Conservation (phyloP, 768 basidiomycete species). For the Grammothele lineata region DNA sequence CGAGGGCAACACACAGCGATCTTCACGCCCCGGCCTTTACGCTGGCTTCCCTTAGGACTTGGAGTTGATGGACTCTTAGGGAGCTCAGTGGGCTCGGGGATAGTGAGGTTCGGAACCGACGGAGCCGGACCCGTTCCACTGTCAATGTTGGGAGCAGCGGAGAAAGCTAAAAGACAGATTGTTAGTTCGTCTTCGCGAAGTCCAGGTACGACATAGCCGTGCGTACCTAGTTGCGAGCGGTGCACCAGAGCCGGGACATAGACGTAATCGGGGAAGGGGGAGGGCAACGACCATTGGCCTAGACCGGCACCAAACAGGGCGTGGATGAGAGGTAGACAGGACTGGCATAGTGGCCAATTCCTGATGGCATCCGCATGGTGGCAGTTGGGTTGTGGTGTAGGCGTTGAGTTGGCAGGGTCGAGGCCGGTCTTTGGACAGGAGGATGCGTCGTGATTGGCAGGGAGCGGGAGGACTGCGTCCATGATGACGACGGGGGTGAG, state of each 20-base stretch:
- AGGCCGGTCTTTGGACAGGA: no score
- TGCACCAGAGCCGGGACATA: slow-evolving; percentile 2
- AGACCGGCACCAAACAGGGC: neutral
- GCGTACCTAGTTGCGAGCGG: slow-evolving; percentile 4
- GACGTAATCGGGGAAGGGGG: slow-evolving; percentile 4
- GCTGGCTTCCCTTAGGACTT: neutral
- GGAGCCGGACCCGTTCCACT: no score
- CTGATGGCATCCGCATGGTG: neutral
- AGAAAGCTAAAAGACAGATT: no score
- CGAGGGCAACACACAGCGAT: neutral
- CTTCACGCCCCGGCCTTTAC: slow-evolving; percentile 4
- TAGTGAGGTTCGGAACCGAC: no score
- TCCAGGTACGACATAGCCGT: no score
- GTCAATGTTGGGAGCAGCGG: no score
- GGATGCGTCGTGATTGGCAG: neutral
- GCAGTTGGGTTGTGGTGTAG: neutral
- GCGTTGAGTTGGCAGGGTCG: no score
- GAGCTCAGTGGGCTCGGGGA: no score
- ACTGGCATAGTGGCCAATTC: neutral
- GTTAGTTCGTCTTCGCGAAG: no score
- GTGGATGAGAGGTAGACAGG: neutral
- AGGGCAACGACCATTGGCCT: neutral
- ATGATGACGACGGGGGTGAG: slow-evolving; percentile 2
- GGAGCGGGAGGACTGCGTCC: neutral
- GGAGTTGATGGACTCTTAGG: no score